These are phyloP conservation scores for Solanum pennellii DNA, from an alignment of 257 asterid genomes.

Conservation along the genomic window DNA sequence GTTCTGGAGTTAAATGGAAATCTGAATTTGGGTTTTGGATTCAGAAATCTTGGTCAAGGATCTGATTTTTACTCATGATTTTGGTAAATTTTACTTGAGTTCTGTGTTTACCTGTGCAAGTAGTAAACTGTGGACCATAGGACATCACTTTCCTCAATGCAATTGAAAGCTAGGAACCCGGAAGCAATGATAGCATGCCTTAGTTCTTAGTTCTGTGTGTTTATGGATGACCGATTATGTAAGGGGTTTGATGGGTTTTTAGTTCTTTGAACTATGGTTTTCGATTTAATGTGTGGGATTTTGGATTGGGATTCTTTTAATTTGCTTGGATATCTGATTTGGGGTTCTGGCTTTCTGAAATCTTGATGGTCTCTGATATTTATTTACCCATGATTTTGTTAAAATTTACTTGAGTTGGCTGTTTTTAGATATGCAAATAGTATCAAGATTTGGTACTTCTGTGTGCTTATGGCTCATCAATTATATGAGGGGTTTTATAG, in stretches of 20 bases:
- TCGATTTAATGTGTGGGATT: background rate
- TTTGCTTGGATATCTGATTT: background rate
- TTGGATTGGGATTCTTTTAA: background rate
- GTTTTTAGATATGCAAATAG: background rate
- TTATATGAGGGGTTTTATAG: background rate
- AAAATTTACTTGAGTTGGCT: background rate
- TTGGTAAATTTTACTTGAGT: background rate
- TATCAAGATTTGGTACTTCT: background rate
- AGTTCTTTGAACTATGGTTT: background rate
- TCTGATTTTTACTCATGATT: background rate
- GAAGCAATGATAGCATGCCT: background rate
- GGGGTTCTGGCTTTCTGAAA: background rate
- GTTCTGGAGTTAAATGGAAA: background rate
- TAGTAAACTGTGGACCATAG: background rate
- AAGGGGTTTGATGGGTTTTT: background rate
- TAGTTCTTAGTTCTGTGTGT: background rate
- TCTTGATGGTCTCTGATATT: constrained; percentile 21
- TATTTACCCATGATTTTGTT: background rate
- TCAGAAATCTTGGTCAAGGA: constrained; percentile 30
- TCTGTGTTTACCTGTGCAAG: background rate
- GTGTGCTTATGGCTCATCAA: background rate
- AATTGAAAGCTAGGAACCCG: background rate
- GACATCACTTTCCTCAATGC: background rate
- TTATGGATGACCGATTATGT: background rate
- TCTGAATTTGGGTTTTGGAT: background rate